Evolutionary conservation across 2,329 filamentous ascomycete species (phyloP), one percentile per base, ranked within the genome.

Genomic region (Akanthomyces muscarius): DNA sequence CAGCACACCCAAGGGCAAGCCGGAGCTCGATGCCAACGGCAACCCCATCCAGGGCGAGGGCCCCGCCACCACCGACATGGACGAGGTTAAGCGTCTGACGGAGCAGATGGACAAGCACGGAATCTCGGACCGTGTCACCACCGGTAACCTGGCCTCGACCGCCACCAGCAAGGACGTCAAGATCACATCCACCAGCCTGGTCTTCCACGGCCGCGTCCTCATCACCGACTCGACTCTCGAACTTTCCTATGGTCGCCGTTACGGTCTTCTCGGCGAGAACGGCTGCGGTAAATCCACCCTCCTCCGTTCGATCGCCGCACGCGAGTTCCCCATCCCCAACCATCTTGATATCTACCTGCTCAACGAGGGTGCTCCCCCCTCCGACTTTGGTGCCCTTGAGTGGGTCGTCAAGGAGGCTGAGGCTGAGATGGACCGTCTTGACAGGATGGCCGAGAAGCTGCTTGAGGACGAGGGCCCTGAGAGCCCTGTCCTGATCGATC

Each of bases 221-320:
- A 91, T 99, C 80, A 94, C 89, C 75, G 95, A 99, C 79, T 91
- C 91, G 67, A 96, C 89, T 57, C 84, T 99, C 76, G 96, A 99
- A 79, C 85, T 99, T 73, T 94, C 90, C 76, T 95, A 92, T 76
- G 92, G 90, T 69, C 90, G 93, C 72, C 88, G 95, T 72, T 99
- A 99, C 76, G 95, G 95, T 76, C 83, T 99, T 64, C 82, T 99
- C 68, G 95, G 95, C 73, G 95, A 99, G 86, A 99, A 99, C 89
- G 95, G 95, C 69, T 99, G 95, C 79, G 95, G 95, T 77, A 99
- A 99, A 85, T 96, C 91, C 68, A 99, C 95, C n/a, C 80, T 99
- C 41, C 86, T 99, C 75, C 98, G 97, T 83, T 87, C 95, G 69
- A 97, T 99, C 75, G 89, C 90, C 71, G 89, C 88, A 73, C 90